These are phyloP conservation scores for Fusarium liriodendri DNA, from an alignment of 2,329 filamentous ascomycete species.

Conservation along the genomic window DNA sequence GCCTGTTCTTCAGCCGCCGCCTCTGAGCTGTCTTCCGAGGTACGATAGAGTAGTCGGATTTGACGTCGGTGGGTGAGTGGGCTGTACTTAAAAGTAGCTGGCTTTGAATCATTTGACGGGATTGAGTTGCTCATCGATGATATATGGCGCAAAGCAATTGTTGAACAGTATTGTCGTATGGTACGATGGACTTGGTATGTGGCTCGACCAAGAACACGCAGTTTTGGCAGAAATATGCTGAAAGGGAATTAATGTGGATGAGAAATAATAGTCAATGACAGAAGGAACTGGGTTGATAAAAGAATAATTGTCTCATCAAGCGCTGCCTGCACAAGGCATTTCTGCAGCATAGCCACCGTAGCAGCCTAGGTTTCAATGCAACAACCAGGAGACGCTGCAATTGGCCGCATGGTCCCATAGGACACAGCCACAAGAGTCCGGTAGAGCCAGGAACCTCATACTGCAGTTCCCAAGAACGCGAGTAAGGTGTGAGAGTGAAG, in stretches of 20 bases:
- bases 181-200: not conserved
- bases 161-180: not conserved
- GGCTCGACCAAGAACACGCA: not conserved
- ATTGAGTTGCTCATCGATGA: not conserved
- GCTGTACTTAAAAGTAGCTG: not conserved
- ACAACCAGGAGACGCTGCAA: not conserved
- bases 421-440: not conserved
- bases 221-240: not conserved
- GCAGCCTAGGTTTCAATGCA: not conserved
- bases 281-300: not conserved
- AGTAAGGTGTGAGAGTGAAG: not conserved
- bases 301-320: not conserved
- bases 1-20: not conserved
- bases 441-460: not conserved
- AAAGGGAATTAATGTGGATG: rapidly evolving
- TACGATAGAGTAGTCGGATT: not conserved
- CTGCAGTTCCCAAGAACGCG: not conserved
- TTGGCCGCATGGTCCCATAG: not conserved
- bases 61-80: not conserved
- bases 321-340: not conserved
- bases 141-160: not conserved
- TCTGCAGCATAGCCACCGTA: not conserved
- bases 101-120: not conserved
- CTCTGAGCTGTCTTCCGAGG: not conserved
- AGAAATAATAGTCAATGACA: not conserved